Percentiles rank a stretch among this genome's conserved stretches.
These are phyloP conservation scores for Dunaliella primolecta DNA, from an alignment of 139 green algal genomes.

Conservation along the genomic window DNA sequence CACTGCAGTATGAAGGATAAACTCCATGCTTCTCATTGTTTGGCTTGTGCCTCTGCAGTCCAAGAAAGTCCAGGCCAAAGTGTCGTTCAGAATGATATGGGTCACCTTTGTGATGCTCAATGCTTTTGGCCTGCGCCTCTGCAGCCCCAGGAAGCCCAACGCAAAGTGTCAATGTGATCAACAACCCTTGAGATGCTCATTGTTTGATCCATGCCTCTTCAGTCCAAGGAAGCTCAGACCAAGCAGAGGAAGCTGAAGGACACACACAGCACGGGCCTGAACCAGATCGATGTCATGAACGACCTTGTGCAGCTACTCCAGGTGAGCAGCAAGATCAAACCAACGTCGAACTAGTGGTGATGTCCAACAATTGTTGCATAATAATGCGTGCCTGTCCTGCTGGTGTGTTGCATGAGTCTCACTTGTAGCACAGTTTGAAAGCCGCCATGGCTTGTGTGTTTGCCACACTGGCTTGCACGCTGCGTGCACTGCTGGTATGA, in stretches of 20 bases:
- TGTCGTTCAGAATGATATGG: no score
- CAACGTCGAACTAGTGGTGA: not conserved
- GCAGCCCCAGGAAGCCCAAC: no score
- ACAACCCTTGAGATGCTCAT: no score
- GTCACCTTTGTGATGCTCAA: no score
- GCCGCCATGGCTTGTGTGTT: not conserved
- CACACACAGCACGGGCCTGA: conserved; percentile 38
- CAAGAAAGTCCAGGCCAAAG: no score
- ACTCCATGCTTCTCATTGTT: no score
- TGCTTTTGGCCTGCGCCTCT: no score
- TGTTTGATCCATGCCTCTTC: no score
- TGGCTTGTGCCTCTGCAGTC: no score
- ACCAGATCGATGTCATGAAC: conserved; percentile 54
- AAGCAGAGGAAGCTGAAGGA: conserved; percentile 31
- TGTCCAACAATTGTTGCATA: not conserved
- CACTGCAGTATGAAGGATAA: no score
- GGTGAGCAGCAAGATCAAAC: conserved; percentile 22
- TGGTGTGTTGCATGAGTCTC: not conserved
- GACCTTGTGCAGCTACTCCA: conserved; percentile 48
- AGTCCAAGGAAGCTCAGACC: not conserved
- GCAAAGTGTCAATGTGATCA: no score
- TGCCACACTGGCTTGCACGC: not conserved
- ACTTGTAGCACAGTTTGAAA: not conserved
- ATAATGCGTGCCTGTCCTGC: not conserved
- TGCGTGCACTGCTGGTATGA: not conserved